Evolutionary conservation across 371 early-diverging fungal species (phyloP).

Genomic region (Mortierella sp.): DNA sequence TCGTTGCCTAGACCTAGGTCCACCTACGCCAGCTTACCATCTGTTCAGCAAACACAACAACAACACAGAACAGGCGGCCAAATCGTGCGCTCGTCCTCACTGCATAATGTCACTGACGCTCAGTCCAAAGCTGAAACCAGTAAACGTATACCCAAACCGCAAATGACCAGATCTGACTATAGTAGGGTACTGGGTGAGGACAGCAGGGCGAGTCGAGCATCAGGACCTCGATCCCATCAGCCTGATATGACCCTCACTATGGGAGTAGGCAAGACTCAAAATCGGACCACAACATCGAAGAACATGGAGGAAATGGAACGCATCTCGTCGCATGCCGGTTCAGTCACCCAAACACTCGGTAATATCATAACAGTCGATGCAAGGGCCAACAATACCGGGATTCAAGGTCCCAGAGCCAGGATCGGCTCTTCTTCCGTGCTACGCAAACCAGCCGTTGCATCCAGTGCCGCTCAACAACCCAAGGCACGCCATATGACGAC

Average conservation of each 20-base stretch:
- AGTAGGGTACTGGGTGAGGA: neutral
- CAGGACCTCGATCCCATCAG: constrained; percentile 18
- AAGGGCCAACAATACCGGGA: too few relatives aligned
- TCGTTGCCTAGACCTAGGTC: constrained; percentile 39
- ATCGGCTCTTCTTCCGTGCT: neutral
- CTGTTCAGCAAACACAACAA: constrained; percentile 17
- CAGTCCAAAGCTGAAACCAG: neutral
- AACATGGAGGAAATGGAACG: constrained; percentile 11
- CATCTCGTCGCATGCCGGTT: constrained; percentile 24
- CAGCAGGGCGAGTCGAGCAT: neutral
- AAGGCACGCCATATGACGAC: too few relatives aligned
- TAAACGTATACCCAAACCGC: constrained; percentile 38
- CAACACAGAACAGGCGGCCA: constrained; percentile 10
- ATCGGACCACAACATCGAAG: too few relatives aligned
- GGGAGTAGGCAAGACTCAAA: neutral
- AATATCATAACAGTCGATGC: too few relatives aligned
- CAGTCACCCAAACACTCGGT: constrained; percentile 20
- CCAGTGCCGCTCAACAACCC: too few relatives aligned
- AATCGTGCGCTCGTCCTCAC: constrained; percentile 29
- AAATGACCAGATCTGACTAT: constrained; percentile 16
- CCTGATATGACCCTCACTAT: constrained; percentile 10
- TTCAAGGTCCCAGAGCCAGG: too few relatives aligned
- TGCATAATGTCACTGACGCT: constrained; percentile 12
- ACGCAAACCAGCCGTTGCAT: too few relatives aligned
- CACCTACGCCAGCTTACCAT: constrained; percentile 11